Conservation (phyloP, 441 rosid genomes). For the Cnidoscolus chayamansa region DNA sequence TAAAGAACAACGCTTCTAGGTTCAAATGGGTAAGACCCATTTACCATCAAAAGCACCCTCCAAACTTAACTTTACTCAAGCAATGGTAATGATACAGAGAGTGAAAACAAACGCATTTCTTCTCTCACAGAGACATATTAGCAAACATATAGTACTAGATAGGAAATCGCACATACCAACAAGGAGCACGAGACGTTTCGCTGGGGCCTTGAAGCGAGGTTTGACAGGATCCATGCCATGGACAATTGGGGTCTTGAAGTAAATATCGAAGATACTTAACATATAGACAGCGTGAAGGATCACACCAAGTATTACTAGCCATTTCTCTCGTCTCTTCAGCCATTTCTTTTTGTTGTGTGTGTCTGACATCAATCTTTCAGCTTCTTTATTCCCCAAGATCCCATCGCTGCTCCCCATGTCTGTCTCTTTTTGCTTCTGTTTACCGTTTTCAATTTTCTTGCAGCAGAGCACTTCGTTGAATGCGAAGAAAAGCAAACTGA, state of each 20-base stretch:
- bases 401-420: constrained; percentile 49
- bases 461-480: neutral
- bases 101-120: neutral
- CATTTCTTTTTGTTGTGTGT: constrained; percentile 37
- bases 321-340: constrained; percentile 66
- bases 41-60: neutral
- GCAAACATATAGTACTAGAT: neutral
- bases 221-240: constrained; percentile 87
- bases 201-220: constrained; percentile 75
- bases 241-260: constrained; percentile 95
- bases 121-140: constrained; percentile 12
- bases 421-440: neutral
- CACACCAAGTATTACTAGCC: constrained; percentile 83
- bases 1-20: neutral
- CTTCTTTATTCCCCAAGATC: constrained; percentile 58
- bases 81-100: neutral
- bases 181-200: constrained; percentile 84
- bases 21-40: constrained; percentile 1
- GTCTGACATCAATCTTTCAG: constrained; percentile 29
- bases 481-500: neutral
- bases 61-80: neutral
- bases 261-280: constrained; percentile 94
- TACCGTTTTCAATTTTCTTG: neutral
- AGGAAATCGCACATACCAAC: constrained; percentile 43
- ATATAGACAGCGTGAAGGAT: constrained; percentile 84